Conservation (phyloP, 495 filamentous ascomycete genomes). For the Saxophila tyrrhenica region DNA sequence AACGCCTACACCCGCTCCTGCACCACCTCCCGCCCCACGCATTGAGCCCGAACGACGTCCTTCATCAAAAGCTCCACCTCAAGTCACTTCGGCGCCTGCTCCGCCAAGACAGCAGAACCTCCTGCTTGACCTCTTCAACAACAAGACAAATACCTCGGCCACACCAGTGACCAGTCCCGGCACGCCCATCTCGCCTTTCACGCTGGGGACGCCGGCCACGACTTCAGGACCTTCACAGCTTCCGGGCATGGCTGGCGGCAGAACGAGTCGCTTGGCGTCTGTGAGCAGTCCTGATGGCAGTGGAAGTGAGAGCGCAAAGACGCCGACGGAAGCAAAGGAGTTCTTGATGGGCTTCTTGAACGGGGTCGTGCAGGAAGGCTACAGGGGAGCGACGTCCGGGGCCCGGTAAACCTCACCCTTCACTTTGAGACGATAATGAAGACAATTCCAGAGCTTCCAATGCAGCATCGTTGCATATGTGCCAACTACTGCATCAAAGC, state of each 20-base stretch:
- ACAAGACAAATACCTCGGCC: neutral
- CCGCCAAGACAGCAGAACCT: slow-evolving; percentile 6
- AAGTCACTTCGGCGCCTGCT: neutral
- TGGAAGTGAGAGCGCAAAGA: slow-evolving; percentile 37
- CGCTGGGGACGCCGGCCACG: slow-evolving; percentile 14
- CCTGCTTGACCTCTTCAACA: slow-evolving; percentile 15
- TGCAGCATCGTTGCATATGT: neutral
- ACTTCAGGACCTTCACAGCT: neutral
- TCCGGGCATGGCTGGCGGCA: neutral
- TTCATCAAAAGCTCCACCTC: neutral
- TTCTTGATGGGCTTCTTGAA: slow-evolving; percentile 71
- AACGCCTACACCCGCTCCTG: neutral
- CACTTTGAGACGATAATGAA: neutral
- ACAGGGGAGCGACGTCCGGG: neutral
- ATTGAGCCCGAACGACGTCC: slow-evolving; percentile 4
- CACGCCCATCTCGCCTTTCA: slow-evolving; percentile 19
- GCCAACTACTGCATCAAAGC: neutral
- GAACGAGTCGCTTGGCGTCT: neutral
- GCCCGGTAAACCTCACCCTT: neutral
- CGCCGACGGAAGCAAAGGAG: slow-evolving; percentile 50
- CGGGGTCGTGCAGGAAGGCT: slow-evolving; percentile 37
- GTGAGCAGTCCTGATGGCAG: slow-evolving; percentile 24
- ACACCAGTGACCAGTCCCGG: slow-evolving; percentile 5
- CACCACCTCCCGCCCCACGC: slow-evolving; percentile 4
- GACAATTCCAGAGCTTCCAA: neutral